phyloP scores from a whole-genome alignment of 2,329 filamentous ascomycete species.

The Diaporthe citrichinensis region DNA sequence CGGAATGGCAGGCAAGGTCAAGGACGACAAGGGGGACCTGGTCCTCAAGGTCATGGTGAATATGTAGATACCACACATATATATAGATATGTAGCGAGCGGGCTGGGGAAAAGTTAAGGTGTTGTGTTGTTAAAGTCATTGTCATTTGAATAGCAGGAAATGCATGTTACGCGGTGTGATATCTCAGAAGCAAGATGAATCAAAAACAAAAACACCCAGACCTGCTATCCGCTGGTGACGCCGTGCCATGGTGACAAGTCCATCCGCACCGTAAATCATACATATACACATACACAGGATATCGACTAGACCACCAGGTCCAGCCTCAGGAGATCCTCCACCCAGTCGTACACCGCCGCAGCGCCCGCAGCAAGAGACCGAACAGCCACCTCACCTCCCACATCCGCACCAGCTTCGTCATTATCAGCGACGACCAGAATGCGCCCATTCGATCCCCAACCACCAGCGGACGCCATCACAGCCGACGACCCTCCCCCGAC shows the following conservation, averaged over 20 bases:
- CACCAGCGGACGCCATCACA: neutral
- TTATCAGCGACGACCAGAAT: constrained; percentile 32
- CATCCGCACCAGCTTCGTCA: neutral
- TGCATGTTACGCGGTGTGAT: constrained; percentile 18
- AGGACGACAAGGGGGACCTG: constrained; percentile 77
- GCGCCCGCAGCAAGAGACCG: constrained; percentile 4
- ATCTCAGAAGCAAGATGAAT: constrained; percentile 10
- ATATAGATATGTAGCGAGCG: neutral
- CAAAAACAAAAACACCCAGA: neutral
- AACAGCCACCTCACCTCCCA: neutral
- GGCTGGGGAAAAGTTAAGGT: constrained; percentile 27
- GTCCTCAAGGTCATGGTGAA: constrained; percentile 82
- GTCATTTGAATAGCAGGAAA: neutral
- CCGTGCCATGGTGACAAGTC: constrained; percentile 23
- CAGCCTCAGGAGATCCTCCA: constrained; percentile 42
- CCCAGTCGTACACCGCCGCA: constrained; percentile 43
- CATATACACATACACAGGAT: neutral
- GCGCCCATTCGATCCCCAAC: neutral
- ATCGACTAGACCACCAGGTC: neutral
- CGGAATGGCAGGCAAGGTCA: constrained; percentile 78
- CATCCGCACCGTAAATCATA: constrained; percentile 19
- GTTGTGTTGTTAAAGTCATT: constrained; percentile 21
- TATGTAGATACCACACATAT: constrained; percentile 47
- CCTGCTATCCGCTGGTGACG: constrained; percentile 12
- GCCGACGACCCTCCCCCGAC: neutral